Percentiles rank a stretch among this genome's conserved stretches.
phyloP scores from a whole-genome alignment of 2,329 filamentous ascomycete species.

The Aspergillus spinulosporus region DNA sequence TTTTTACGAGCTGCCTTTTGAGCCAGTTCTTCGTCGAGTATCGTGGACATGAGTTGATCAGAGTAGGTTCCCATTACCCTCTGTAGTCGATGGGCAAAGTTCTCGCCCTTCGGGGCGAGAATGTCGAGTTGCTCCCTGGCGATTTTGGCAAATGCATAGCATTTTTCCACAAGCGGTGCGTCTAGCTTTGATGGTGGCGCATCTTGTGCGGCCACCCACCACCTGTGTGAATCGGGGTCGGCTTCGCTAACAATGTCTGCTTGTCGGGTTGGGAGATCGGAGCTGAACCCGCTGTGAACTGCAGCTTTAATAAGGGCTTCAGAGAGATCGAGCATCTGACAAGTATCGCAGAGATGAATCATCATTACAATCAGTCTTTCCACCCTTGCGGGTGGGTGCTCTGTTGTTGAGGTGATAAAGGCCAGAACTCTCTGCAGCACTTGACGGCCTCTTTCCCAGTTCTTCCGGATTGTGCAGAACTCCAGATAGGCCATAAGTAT shows the following conservation, averaged over 20 bases:
- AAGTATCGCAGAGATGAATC: constrained; percentile 42
- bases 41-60: constrained; percentile 26
- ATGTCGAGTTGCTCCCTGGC: constrained; percentile 31
- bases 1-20: not conserved
- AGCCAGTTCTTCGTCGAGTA: constrained; percentile 19
- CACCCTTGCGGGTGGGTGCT: constrained; percentile 27
- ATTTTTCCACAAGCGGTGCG: constrained; percentile 34
- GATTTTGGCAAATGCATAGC: constrained; percentile 33
- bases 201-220: constrained; percentile 29
- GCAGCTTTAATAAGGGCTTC: constrained; percentile 38
- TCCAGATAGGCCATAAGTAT: constrained; percentile 41
- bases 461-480: constrained; percentile 37
- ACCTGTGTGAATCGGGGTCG: constrained; percentile 29
- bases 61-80: constrained; percentile 28
- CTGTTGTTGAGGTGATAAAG: constrained; percentile 39
- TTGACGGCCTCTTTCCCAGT: constrained; percentile 39
- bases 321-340: constrained; percentile 32
- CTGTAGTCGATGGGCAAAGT: constrained; percentile 20
- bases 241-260: constrained; percentile 28
- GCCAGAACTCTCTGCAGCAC: constrained; percentile 37
- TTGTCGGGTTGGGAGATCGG: constrained; percentile 27
- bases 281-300: constrained; percentile 38
- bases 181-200: constrained; percentile 18
- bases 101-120: constrained; percentile 20
- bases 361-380: constrained; percentile 41